A percentile compares a stretch with the other conserved stretches of the same genome.
These are phyloP conservation scores for Acer negundo DNA, from an alignment of 345 rosid genomes.

Conservation along the genomic window DNA sequence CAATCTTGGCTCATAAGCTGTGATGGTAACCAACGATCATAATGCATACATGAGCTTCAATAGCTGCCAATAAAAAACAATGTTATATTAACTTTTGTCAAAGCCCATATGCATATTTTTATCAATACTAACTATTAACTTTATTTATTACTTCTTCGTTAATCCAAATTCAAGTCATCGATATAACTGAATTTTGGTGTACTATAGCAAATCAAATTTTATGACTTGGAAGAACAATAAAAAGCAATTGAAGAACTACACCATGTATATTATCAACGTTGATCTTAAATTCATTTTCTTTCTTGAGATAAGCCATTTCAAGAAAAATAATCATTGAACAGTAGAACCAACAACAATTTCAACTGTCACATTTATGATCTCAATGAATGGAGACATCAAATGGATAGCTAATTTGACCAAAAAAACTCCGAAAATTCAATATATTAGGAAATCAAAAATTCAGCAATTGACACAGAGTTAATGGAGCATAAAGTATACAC, in stretches of 20 bases:
- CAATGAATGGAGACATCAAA: background rate
- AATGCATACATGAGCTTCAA: constrained; percentile 94
- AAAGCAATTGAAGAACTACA: background rate
- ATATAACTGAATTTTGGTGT: background rate
- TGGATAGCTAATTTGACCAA: no score
- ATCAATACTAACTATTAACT: background rate
- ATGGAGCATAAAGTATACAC: no score
- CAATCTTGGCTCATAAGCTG: constrained; percentile 80
- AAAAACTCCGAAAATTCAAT: background rate
- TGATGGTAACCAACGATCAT: constrained; percentile 84
- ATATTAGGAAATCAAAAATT: background rate
- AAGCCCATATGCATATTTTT: background rate
- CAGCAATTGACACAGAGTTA: no score
- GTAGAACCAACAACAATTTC: background rate
- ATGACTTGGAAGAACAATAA: background rate
- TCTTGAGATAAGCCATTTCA: background rate
- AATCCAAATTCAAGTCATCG: background rate
- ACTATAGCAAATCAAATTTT: background rate
- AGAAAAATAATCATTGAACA: background rate
- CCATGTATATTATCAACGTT: background rate
- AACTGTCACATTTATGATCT: background rate
- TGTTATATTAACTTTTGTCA: no score
- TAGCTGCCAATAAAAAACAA: no score
- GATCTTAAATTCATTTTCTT: background rate
- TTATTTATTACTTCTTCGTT: no score